A percentile compares a stretch with the other conserved stretches of the same genome.
These are phyloP conservation scores for Phytophthora cryptogea DNA, from an alignment of 352 stramenopile species.

Conservation along the genomic window DNA sequence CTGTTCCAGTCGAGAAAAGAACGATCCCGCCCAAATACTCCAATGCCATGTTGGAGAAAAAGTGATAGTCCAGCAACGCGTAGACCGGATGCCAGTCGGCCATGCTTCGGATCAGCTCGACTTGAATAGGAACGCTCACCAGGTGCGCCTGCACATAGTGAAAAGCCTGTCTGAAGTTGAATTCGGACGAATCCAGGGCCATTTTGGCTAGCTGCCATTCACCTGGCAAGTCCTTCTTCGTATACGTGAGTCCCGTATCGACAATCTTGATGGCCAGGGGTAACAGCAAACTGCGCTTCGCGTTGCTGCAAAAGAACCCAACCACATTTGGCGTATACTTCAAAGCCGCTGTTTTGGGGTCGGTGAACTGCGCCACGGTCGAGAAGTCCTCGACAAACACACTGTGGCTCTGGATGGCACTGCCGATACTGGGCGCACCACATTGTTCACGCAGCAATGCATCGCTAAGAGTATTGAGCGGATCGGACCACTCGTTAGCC, in stretches of 20 bases:
- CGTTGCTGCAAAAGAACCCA: slow-evolving; percentile 43
- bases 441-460: slow-evolving; percentile 23
- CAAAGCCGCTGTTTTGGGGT: slow-evolving; percentile 12
- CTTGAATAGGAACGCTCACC: slow-evolving; percentile 40
- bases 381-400: slow-evolving; percentile 36
- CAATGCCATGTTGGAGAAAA: slow-evolving; percentile 35
- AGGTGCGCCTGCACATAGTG: slow-evolving; percentile 36
- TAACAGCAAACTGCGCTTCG: slow-evolving; percentile 16
- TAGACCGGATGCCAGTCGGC: slow-evolving; percentile 36
- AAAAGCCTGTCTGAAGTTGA: slow-evolving; percentile 32
- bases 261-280: slow-evolving; percentile 39
- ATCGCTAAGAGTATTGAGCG: slow-evolving; percentile 14
- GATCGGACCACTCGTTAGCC: slow-evolving; percentile 13
- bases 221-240: slow-evolving; percentile 23
- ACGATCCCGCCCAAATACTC: slow-evolving; percentile 23
- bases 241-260: slow-evolving; percentile 33
- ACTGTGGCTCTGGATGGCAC: slow-evolving; percentile 19
- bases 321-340: slow-evolving; percentile 39
- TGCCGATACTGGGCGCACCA: background rate
- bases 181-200: slow-evolving; percentile 38
- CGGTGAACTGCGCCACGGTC: slow-evolving; percentile 21
- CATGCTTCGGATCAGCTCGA: slow-evolving; percentile 48
- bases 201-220: slow-evolving; percentile 48
- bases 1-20: slow-evolving; percentile 22
- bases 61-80: slow-evolving; percentile 43